Conservation (phyloP, 441 rosid species). For the Rhodomyrtus psidioides region DNA sequence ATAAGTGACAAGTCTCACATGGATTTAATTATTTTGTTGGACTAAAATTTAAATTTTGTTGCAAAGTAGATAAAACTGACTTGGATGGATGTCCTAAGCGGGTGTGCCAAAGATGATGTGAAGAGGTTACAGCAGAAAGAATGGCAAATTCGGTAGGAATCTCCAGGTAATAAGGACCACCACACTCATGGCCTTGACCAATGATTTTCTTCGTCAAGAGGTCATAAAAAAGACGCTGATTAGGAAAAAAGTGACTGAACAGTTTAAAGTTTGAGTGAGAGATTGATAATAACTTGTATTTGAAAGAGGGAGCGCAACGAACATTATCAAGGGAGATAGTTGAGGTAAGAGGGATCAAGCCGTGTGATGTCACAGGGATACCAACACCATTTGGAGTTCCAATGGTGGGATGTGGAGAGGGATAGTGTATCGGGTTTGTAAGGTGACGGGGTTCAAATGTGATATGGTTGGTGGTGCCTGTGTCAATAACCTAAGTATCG, state of each 20-base stretch:
- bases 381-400: background rate
- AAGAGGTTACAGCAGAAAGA: no score
- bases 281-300: background rate
- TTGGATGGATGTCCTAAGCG: no score
- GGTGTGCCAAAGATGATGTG: no score
- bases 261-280: background rate
- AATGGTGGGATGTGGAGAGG: background rate
- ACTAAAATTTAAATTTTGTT: no score
- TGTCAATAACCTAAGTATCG: background rate
- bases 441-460: background rate
- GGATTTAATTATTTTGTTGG: no score
- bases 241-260: background rate
- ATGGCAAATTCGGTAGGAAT: no score
- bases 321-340: background rate
- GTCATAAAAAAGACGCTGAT: background rate
- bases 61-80: no score
- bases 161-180: no score
- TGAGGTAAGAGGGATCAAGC: background rate
- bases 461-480: background rate
- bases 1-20: no score
- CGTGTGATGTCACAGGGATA: background rate
- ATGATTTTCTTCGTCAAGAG: no score
- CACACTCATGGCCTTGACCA: no score
- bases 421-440: background rate
- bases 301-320: no score